Evolutionary conservation across 805 yeast genomes (phyloP).

Genomic region (Jamesozyma hellenica): DNA sequence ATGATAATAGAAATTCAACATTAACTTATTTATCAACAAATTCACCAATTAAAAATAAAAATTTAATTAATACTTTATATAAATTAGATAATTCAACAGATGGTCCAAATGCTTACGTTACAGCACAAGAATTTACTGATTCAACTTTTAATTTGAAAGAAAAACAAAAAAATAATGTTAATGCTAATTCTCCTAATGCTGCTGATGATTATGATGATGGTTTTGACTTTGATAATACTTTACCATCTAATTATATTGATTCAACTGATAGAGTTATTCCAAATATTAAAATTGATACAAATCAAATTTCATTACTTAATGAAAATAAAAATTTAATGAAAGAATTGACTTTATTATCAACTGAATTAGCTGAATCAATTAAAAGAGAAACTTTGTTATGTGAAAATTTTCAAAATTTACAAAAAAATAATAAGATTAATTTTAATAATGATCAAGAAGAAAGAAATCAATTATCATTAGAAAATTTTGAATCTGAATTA

Average conservation of each 20-base stretch:
- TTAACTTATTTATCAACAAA: slow-evolving; percentile 20
- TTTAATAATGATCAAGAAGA: background rate
- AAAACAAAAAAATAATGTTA: background rate
- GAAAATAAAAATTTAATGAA: slow-evolving; percentile 49
- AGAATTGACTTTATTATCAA: slow-evolving; percentile 59
- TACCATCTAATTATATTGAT: slow-evolving; percentile 6
- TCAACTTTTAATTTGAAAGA: too few relatives aligned
- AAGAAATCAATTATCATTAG: slow-evolving; percentile 4
- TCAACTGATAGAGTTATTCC: slow-evolving; percentile 2
- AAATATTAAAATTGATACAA: slow-evolving; percentile 39
- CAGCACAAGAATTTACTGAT: slow-evolving; percentile 23
- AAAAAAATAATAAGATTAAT: background rate
- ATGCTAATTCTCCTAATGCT: background rate
- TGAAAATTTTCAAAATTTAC: slow-evolving; percentile 9
- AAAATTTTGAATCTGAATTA: slow-evolving; percentile 26
- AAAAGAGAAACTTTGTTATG: slow-evolving; percentile 59
- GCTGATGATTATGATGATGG: slow-evolving; percentile 12
- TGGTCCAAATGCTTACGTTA: slow-evolving; percentile 19
- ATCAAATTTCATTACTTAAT: slow-evolving; percentile 51
- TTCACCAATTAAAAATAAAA: slow-evolving; percentile 6
- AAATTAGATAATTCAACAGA: slow-evolving; percentile 22
- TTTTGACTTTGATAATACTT: slow-evolving; percentile 18
- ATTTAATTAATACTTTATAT: slow-evolving; percentile 14
- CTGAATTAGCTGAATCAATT: slow-evolving; percentile 64
- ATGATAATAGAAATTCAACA: slow-evolving; percentile 13